Percentiles rank a stretch among this genome's conserved stretches.
These are phyloP conservation scores for Lophiostoma macrostomum DNA, from an alignment of 495 filamentous ascomycete species.

Conservation along the genomic window DNA sequence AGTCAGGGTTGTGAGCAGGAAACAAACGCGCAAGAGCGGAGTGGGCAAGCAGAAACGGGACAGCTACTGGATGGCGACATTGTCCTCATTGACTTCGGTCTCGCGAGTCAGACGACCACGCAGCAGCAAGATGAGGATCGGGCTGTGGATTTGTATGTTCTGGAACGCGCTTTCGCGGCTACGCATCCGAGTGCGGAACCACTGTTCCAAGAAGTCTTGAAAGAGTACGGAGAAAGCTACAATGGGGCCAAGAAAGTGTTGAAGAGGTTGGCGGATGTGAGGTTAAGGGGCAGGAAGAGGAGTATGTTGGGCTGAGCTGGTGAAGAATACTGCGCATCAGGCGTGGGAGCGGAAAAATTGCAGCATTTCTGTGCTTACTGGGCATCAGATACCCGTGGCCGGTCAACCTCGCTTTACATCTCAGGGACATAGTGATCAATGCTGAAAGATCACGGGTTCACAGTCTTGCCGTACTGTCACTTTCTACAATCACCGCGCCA, in stretches of 20 bases:
- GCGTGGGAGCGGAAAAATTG: no score
- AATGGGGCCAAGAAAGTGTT: constrained; percentile 60
- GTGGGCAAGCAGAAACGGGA: not conserved
- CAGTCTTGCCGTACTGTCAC: no score
- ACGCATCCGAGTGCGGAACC: constrained; percentile 86
- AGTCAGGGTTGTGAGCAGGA: no score
- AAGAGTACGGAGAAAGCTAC: constrained; percentile 59
- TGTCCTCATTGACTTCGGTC: constrained; percentile 91
- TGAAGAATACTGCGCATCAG: no score
- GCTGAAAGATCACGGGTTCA: no score
- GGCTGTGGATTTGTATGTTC: constrained; percentile 94
- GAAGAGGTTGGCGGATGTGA: constrained; percentile 84
- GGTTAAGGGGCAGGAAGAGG: constrained; percentile 93
- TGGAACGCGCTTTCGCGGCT: constrained; percentile 93
- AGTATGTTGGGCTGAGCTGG: constrained; percentile 85
- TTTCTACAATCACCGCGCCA: no score
- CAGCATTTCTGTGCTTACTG: no score
- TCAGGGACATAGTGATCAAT: no score
- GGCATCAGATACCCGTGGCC: no score
- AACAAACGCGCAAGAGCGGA: no score
- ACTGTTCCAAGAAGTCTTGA: constrained; percentile 64
- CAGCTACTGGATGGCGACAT: constrained; percentile 60
- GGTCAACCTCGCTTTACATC: no score
- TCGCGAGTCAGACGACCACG: constrained; percentile 75
- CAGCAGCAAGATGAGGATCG: constrained; percentile 92